Evolutionary conservation across 768 basidiomycete genomes (phyloP).

Genomic region (Termitomyces sp.): DNA sequence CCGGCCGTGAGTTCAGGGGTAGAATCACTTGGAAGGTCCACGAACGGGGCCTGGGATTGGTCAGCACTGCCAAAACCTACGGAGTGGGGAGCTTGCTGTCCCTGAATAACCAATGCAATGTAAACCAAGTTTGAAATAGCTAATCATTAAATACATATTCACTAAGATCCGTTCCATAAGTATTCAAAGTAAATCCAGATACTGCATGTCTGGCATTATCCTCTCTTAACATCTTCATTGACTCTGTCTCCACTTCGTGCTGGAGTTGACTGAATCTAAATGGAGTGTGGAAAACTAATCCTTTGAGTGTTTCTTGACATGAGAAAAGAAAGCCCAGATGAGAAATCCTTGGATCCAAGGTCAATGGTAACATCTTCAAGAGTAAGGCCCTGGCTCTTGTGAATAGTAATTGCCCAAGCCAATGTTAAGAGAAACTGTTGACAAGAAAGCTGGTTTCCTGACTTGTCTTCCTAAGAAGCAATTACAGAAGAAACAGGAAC

Average conservation of each 20-base stretch:
- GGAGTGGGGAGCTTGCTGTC: too few species aligned
- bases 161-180: too few species aligned
- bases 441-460: slow-evolving; percentile 7
- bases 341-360: not conserved
- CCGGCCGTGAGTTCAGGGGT: too few species aligned
- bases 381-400: slow-evolving; percentile 18
- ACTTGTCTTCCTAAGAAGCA: slow-evolving; percentile 4
- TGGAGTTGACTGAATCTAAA: not conserved
- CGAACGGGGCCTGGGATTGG: too few species aligned
- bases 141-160: too few species aligned
- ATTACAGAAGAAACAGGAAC: slow-evolving; percentile 14
- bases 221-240: not conserved
- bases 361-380: not conserved
- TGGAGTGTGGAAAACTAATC: not conserved
- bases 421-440: slow-evolving; percentile 34
- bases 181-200: too few species aligned
- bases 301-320: slow-evolving; percentile 5
- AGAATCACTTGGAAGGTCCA: too few species aligned
- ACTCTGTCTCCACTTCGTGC: not conserved
- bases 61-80: too few species aligned
- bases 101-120: too few species aligned
- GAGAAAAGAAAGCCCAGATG: not conserved
- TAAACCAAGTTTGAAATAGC: too few species aligned
- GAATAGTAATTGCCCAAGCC: slow-evolving; percentile 58
- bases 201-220: not conserved